These are phyloP conservation scores for Rhodotorula glutinis DNA, from an alignment of 1,284 basidiomycete species.

Conservation along the genomic window DNA sequence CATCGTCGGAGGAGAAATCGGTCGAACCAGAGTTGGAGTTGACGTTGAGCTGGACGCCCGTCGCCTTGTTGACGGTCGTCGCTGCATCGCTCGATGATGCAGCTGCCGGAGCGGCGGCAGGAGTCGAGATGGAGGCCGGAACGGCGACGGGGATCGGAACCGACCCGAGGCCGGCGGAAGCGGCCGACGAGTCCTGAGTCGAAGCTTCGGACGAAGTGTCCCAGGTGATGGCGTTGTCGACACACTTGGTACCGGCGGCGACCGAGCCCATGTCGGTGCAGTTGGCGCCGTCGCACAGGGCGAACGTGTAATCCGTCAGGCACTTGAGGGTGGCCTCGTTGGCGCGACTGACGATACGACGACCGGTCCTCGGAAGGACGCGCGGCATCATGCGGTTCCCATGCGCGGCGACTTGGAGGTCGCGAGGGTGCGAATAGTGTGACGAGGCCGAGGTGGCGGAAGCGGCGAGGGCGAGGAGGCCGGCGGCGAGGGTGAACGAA, in stretches of 20 bases:
- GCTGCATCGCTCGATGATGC: neutral
- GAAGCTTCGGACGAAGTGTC: constrained; percentile 19
- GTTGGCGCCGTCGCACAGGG: constrained; percentile 29
- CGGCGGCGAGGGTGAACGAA: constrained; percentile 8
- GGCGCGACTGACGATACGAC: constrained; percentile 11
- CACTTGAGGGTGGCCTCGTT: constrained; percentile 34
- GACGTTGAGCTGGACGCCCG: constrained; percentile 2
- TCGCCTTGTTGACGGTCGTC: neutral
- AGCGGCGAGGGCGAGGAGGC: constrained; percentile 7
- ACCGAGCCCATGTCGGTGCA: constrained; percentile 41
- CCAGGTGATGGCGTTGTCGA: constrained; percentile 37
- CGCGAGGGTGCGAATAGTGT: constrained; percentile 16
- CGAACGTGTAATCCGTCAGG: constrained; percentile 21
- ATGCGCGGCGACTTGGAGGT: neutral
- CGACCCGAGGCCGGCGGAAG: constrained; percentile 2
- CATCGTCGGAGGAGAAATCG: neutral
- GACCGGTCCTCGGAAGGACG: constrained; percentile 7
- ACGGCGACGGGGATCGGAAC: constrained; percentile 1
- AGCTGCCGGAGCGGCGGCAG: neutral
- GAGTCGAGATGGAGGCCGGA: neutral
- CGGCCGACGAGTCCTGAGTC: constrained; percentile 5
- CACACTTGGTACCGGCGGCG: constrained; percentile 38
- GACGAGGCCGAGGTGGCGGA: neutral
- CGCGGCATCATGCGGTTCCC: neutral
- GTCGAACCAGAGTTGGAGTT: neutral